Percentiles rank a stretch among this genome's conserved stretches.
Evolutionary conservation across 352 stramenopile genomes (phyloP).

Genomic region (Peronosclerospora sorghi): DNA sequence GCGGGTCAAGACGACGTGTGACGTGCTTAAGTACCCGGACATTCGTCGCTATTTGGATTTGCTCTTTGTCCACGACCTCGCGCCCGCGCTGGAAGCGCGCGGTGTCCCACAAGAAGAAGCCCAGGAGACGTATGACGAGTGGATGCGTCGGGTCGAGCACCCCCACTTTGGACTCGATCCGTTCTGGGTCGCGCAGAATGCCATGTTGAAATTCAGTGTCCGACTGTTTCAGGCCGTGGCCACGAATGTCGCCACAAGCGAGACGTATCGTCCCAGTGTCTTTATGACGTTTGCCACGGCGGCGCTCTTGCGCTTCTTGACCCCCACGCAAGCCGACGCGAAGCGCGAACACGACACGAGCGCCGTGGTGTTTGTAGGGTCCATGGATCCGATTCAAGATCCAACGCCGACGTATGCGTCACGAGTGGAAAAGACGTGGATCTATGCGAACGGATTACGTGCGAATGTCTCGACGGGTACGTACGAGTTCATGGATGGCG

Average conservation of each 20-base stretch:
- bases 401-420: conserved; percentile 19
- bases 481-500: conserved; percentile 52
- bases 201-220: conserved; percentile 38
- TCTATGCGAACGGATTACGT: conserved; percentile 30
- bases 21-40: conserved; percentile 18
- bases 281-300: conserved; percentile 49
- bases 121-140: conserved; percentile 64
- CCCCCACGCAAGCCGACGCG: conserved; percentile 26
- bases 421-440: conserved; percentile 31
- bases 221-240: conserved; percentile 30
- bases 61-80: conserved; percentile 73
- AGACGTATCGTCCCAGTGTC: conserved; percentile 17
- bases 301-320: conserved; percentile 39
- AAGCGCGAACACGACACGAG: conserved; percentile 3
- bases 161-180: conserved; percentile 83
- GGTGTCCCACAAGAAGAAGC: conserved; percentile 23
- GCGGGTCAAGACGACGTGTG: conserved; percentile 5
- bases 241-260: conserved; percentile 11
- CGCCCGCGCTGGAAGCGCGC: conserved; percentile 29
- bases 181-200: conserved; percentile 92
- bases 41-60: conserved; percentile 69
- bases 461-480: conserved; percentile 41
- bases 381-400: conserved; percentile 40
- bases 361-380: conserved; percentile 28
- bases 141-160: conserved; percentile 75